Evolutionary conservation across 148 eudicot species (phyloP), one percentile per base, ranked within the genome.

Genomic region (Camellia sinensis): DNA sequence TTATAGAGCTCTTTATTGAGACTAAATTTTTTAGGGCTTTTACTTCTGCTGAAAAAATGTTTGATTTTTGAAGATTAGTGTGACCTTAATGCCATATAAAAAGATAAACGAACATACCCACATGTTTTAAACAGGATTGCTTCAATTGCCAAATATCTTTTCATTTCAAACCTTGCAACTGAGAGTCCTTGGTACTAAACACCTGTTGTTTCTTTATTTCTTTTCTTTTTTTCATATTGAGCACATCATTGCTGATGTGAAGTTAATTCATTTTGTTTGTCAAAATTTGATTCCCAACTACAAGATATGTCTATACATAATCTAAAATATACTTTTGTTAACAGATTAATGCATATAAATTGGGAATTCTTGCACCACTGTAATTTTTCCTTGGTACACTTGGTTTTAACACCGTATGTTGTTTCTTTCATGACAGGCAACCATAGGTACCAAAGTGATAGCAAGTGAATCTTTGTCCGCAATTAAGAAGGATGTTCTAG

Each of bases 381-480:
- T 63, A 45, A 8, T 65, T 76, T 74, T 17, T 64, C n/a, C 43
- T 76, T 45, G 79, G 41, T 50, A n/a, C 17, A 14, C 4, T 44
- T 44, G 29, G 21, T 15, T 37, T 29, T 71, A 54, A 66, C 50
- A 17, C 17, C 66, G 17, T 52, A 54, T 46, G 65, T 71, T 57
- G 3, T 21, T 80, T 74, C 59, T 21, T 79, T 71, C 68, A 61
- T 79, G 75, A 79, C 94, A 95, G 99, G 99, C 99, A 65, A 88
- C 91, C 88, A 89, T 93, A n/a, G 99, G 99, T 56, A 54, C 99
- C 52, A 95, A 95, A 83, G 97, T 95, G 76, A 95, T 95, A 52
- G 99, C 99, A 53, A 95, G 99, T 85, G 99, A 95, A 91, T 88
- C 97, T 79, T 82, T 95, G 75, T 90, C 99, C 44, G 99, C 99